These are phyloP conservation scores for Chenopodium suecicum DNA, from an alignment of 148 eudicot species.

Conservation along the genomic window DNA sequence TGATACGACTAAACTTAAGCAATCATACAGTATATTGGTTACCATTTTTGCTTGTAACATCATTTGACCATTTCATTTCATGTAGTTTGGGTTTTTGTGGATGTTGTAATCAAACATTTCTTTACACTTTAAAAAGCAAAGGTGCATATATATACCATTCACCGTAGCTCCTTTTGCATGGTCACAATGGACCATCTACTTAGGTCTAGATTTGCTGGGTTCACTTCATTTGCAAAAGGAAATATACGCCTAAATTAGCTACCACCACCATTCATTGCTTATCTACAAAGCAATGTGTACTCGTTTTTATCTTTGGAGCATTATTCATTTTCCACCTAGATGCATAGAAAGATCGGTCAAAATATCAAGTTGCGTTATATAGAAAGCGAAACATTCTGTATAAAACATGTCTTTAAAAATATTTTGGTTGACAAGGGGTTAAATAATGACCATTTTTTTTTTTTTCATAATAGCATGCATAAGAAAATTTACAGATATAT, in stretches of 20 bases:
- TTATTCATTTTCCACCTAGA: neutral
- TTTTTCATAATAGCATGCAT: too few relatives aligned
- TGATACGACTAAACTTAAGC: neutral
- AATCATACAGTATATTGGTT: neutral
- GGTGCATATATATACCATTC: neutral
- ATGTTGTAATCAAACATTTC: neutral
- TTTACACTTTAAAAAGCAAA: too few relatives aligned
- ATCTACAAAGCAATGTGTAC: neutral
- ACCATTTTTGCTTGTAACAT: too few relatives aligned
- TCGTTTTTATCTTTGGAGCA: neutral
- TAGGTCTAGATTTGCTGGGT: neutral
- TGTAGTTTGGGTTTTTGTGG: neutral
- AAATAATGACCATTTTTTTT: too few relatives aligned
- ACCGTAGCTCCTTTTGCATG: too few relatives aligned
- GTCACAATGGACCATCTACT: neutral
- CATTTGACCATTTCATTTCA: neutral
- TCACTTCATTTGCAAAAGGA: neutral
- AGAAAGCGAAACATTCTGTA: too few relatives aligned
- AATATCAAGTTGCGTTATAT: too few relatives aligned
- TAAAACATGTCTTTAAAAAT: too few relatives aligned
- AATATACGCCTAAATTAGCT: neutral
- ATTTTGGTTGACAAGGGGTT: too few relatives aligned
- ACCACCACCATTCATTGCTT: conserved; percentile 3
- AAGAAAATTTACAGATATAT: too few relatives aligned
- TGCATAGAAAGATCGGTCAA: too few relatives aligned